Conservation (phyloP, 805 yeast genomes). For the Candida ipomoeae region DNA sequence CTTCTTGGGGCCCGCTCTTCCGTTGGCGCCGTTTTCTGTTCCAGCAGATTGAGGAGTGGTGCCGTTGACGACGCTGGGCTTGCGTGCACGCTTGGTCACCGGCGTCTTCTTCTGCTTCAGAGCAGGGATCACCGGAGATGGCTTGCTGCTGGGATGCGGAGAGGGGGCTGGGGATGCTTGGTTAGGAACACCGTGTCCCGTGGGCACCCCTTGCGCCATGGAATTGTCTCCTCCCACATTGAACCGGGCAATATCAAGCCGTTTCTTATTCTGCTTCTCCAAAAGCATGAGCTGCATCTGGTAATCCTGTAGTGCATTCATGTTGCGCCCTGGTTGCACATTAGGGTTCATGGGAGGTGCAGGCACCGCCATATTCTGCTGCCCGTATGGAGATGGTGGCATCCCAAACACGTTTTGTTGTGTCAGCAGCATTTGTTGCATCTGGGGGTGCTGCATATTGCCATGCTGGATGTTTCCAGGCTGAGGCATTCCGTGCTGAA, state of each 20-base stretch:
- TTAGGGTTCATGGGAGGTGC: conserved; percentile 6
- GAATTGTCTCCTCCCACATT: conserved; percentile 16
- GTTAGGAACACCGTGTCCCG: conserved; percentile 8
- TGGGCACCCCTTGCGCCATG: conserved; percentile 14
- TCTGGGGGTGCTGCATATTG: neutral
- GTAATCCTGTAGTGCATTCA: conserved; percentile 71
- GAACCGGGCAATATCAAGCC: conserved; percentile 51
- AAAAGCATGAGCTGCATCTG: conserved; percentile 72
- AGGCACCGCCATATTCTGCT: neutral
- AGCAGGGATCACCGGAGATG: conserved; percentile 26
- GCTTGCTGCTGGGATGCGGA: conserved; percentile 32
- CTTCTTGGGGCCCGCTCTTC: conserved; percentile 4
- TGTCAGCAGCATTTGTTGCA: conserved; percentile 2
- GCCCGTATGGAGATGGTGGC: conserved; percentile 2
- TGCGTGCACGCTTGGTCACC: conserved; percentile 30
- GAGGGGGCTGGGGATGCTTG: conserved; percentile 28
- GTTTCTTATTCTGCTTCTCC: conserved; percentile 71
- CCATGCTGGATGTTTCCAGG: neutral
- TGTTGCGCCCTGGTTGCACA: conserved; percentile 25
- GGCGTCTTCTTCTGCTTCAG: conserved; percentile 32
- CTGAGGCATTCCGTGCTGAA: neutral
- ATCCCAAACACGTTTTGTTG: conserved; percentile 1
- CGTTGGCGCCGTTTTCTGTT: conserved; percentile 8
- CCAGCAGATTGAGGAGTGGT: conserved; percentile 16
- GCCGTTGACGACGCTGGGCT: conserved; percentile 24